These are phyloP conservation scores for Megacollybia marginata DNA, from an alignment of 768 basidiomycete genomes.

Conservation along the genomic window DNA sequence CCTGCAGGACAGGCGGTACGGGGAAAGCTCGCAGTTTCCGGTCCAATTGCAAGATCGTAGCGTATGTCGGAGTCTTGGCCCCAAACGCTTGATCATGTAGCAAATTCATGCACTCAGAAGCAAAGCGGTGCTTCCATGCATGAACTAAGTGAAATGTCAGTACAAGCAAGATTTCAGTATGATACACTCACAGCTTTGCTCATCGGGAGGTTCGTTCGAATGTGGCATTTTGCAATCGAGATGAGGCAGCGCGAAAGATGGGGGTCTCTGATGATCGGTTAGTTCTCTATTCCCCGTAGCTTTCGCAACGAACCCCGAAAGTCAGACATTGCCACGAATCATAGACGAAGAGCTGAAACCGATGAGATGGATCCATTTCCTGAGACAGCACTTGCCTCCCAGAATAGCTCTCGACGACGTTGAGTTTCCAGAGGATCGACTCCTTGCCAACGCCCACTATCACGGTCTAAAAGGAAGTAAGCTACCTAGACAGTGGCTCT, in stretches of 20 bases:
- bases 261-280: slow-evolving; percentile 29
- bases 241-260: slow-evolving; percentile 60
- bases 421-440: slow-evolving; percentile 51
- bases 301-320: slow-evolving; percentile 32
- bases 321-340: slow-evolving; percentile 59
- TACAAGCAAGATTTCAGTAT: not conserved
- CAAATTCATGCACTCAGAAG: slow-evolving; percentile 60
- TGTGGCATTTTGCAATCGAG: slow-evolving; percentile 61
- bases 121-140: slow-evolving; percentile 65
- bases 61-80: slow-evolving; percentile 61
- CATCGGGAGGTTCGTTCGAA: slow-evolving; percentile 38
- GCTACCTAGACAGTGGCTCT: not conserved
- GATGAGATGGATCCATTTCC: too few species aligned
- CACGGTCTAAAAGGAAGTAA: slow-evolving; percentile 41
- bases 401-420: slow-evolving; percentile 59
- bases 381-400: slow-evolving; percentile 30
- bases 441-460: slow-evolving; percentile 59
- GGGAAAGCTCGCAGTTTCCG: slow-evolving; percentile 62
- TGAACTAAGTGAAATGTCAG: slow-evolving; percentile 33
- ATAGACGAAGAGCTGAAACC: slow-evolving; percentile 31
- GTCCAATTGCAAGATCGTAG: slow-evolving; percentile 60
- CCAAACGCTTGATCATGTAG: slow-evolving; percentile 69
- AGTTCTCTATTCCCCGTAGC: too few species aligned
- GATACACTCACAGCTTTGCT: slow-evolving; percentile 47
- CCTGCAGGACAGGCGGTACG: slow-evolving; percentile 57